Base-by-base conservation (phyloP, 768 basidiomycete genomes). In the Dendrothele bispora region DNA sequence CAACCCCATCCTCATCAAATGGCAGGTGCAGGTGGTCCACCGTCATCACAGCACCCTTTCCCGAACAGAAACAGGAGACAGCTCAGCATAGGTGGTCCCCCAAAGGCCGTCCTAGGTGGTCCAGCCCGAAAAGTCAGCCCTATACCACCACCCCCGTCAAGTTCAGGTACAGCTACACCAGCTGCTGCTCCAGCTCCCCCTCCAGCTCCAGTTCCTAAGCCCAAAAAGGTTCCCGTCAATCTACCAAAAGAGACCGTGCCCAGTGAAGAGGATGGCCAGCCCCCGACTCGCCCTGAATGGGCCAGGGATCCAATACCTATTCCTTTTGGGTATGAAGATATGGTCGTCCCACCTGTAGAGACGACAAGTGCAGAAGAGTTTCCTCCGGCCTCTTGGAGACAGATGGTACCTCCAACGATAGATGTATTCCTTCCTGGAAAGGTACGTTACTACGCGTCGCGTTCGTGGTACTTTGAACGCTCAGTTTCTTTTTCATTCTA, bases 401-500 rank as follows among this genome's bases (percentile, higher is more conserved):
- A 60, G 27, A 63, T 70, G 35, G 65, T 88, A n/a, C 89, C 89
- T 4, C 63, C 74, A 48, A 78, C 80, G 2, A 73, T 92, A 36
- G 88, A 91, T 55, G 89, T 91, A 27, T 91, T 90, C 62, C 70
- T 93, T 24, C 91, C 91, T 12, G 86, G 86, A 43, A 88, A 84
- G 79, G 91, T 88, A 48, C 41, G 73, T 48, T 41, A 32, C 45
- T 57, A 17, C 38, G 38, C 41, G 28, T 48, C 3, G 30, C 21
- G 36, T 50, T 5, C 30, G 36, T 22, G 29, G 38, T 41, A 47
- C 48, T 36, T n/a, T 32, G 10, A n/a, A n/a, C 30, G 30, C 42
- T 53, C 27, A 30, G 7, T 47, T 43, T 32, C 49, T 30, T 55
- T 34, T 44, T 53, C 25, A 34, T 35, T 40, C 29, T 47, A 93